Conservation (phyloP, 23 red algal species). For the Cyanidium caldarium region DNA sequence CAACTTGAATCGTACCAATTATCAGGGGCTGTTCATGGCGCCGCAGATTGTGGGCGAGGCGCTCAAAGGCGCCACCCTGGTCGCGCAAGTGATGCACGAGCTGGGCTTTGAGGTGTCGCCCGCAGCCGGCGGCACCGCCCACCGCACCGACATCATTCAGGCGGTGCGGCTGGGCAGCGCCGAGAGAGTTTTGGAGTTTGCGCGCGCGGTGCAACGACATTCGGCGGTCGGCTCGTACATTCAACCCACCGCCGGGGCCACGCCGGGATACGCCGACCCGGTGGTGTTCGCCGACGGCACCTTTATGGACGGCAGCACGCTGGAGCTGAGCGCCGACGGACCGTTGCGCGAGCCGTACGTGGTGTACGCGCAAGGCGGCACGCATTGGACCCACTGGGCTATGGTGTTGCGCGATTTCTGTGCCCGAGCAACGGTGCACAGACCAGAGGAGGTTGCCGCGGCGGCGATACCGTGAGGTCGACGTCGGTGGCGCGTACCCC, state of each 20-base stretch:
- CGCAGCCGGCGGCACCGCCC: not conserved
- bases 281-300: conserved; percentile 66
- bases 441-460: too few species aligned
- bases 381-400: conserved; percentile 61
- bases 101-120: conserved; percentile 46
- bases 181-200: conserved; percentile 20
- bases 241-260: conserved; percentile 18
- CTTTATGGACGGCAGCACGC: conserved; percentile 76
- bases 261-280: conserved; percentile 44
- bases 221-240: conserved; percentile 39
- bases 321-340: conserved; percentile 58
- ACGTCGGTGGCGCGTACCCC: too few species aligned
- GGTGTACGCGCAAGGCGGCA: conserved; percentile 63
- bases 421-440: too few species aligned
- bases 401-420: conserved; percentile 24
- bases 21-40: conserved; percentile 66
- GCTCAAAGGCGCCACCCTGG: conserved; percentile 37
- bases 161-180: conserved; percentile 19
- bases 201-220: conserved; percentile 33
- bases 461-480: too few species aligned
- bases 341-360: conserved; percentile 49
- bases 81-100: conserved; percentile 22
- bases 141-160: conserved; percentile 45
- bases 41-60: conserved; percentile 49
- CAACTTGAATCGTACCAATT: conserved; percentile 22